Conservation (phyloP, 2,329 filamentous ascomycete genomes). For the Xylaria multiplex region DNA sequence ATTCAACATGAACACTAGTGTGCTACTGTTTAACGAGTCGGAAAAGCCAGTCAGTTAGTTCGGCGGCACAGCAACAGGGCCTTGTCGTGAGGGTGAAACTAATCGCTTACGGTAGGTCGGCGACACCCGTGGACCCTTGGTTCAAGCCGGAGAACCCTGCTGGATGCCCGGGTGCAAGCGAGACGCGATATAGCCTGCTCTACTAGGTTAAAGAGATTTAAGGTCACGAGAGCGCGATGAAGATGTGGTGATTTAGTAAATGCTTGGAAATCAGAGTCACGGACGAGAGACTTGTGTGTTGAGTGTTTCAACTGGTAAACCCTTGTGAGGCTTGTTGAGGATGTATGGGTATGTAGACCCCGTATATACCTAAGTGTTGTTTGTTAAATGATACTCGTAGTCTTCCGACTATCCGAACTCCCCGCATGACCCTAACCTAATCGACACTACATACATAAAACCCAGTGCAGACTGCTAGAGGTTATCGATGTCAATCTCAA, state of each 20-base stretch:
- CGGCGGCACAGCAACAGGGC: not conserved
- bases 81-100: not conserved
- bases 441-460: not conserved
- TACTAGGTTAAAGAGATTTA: constrained; percentile 2
- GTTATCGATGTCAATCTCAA: constrained; percentile 47
- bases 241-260: not conserved
- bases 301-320: not conserved
- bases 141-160: constrained; percentile 4
- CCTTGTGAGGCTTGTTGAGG: not conserved
- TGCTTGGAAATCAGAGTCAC: not conserved
- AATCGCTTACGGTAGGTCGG: not conserved
- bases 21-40: not conserved
- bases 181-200: not conserved
- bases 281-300: not conserved
- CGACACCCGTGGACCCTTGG: constrained; percentile 1
- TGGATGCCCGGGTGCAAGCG: not conserved
- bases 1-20: not conserved
- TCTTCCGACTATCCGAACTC: not conserved
- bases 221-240: constrained; percentile 17
- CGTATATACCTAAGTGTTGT: not conserved
- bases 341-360: not conserved
- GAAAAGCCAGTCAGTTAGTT: constrained; percentile 5
- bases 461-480: constrained; percentile 17
- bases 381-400: not conserved
- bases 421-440: not conserved